These are phyloP conservation scores for Grosmannia clavigera DNA, from an alignment of 2,329 filamentous ascomycete genomes.

Conservation along the genomic window DNA sequence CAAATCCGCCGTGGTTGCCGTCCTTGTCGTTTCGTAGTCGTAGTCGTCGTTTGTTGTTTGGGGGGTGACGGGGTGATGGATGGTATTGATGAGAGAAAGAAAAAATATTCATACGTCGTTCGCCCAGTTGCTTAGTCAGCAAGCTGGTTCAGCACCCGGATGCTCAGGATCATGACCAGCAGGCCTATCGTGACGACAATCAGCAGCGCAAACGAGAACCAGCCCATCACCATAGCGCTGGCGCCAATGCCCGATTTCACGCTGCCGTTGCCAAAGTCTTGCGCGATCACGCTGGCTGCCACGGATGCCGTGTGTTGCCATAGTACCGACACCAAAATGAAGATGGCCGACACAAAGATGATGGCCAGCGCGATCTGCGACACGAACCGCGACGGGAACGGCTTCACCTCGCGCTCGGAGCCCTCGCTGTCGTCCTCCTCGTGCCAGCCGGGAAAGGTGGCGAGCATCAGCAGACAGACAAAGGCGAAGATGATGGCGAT, in stretches of 20 bases:
- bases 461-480: constrained; percentile 85
- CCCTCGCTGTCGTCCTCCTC: constrained; percentile 73
- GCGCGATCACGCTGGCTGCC: constrained; percentile 82
- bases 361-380: constrained; percentile 88
- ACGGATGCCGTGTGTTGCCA: constrained; percentile 97
- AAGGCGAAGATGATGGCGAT: constrained; percentile 97
- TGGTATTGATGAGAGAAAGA: not conserved
- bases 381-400: constrained; percentile 83
- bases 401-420: constrained; percentile 81
- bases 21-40: too few relatives aligned
- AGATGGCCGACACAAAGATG: constrained; percentile 68
- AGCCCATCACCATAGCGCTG: constrained; percentile 90
- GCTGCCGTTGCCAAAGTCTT: constrained; percentile 83
- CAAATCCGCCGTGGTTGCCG: too few relatives aligned
- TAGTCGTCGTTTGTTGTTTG: too few relatives aligned
- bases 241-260: constrained; percentile 83
- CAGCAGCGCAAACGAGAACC: constrained; percentile 89
- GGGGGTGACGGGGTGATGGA: too few relatives aligned
- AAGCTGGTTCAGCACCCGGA: constrained; percentile 60
- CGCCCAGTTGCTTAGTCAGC: constrained; percentile 16
- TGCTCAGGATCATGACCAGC: constrained; percentile 93
- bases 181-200: constrained; percentile 93
- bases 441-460: constrained; percentile 96
- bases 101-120: not conserved
- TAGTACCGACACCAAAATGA: constrained; percentile 61